Percentiles rank a stretch among this genome's conserved stretches.
phyloP scores from a whole-genome alignment of 441 rosid species.

The Bocquillonia castaneifolia region DNA sequence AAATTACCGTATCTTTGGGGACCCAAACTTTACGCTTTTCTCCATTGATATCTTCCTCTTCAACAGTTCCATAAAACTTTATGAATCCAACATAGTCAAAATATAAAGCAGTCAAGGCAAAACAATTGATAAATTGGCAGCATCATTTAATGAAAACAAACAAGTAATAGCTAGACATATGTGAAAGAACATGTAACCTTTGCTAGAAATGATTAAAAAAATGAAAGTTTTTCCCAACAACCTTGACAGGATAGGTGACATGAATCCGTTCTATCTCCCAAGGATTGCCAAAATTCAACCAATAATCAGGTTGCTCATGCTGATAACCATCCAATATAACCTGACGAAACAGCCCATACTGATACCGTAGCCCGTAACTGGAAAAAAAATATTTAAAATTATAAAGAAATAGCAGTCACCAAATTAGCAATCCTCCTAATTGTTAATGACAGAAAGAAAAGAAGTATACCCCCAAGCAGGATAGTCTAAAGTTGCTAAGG shows the following conservation, averaged over 20 bases:
- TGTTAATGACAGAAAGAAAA: constrained; percentile 1
- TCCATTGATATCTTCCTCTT: constrained; percentile 36
- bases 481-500: constrained; percentile 33
- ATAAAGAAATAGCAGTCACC: background rate
- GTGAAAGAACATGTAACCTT: no score
- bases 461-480: constrained; percentile 32
- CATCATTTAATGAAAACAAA: no score
- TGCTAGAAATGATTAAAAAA: no score
- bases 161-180: no score
- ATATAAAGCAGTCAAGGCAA: constrained; percentile 11
- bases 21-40: constrained; percentile 41
- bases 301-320: constrained; percentile 51
- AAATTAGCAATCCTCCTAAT: background rate
- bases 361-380: constrained; percentile 54
- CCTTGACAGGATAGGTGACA: constrained; percentile 51
- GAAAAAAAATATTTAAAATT: constrained; percentile 14
- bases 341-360: constrained; percentile 57
- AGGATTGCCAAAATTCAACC: constrained; percentile 61
- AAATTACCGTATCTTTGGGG: constrained; percentile 44
- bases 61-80: constrained; percentile 49
- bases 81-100: constrained; percentile 16
- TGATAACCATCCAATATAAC: constrained; percentile 51
- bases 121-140: background rate
- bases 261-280: constrained; percentile 61
- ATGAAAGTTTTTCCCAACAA: constrained; percentile 25